Base-by-base conservation (phyloP, 2,329 filamentous ascomycete genomes). In the Penicillium brasilianum region DNA sequence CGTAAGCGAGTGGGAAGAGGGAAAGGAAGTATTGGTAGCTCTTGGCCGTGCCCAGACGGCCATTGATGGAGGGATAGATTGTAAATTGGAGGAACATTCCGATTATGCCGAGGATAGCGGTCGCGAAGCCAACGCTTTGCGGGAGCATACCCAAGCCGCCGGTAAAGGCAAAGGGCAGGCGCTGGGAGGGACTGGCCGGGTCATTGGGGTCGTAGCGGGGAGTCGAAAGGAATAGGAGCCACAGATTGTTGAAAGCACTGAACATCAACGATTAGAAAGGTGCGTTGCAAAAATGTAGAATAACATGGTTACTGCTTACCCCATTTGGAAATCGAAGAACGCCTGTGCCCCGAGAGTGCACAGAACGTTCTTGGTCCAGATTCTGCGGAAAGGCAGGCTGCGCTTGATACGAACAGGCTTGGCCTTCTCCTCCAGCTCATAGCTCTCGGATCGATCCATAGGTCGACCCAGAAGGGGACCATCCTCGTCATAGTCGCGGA, bases 211-310 rank as follows among this genome's bases (percentile, higher is more conserved):
- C 75, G 57, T 77, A 87, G 8, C 89, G 88, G 0, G 89, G 88
- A 0, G 90, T 91, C 0, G 90, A 92, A 48, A 93, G 84, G 77
- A 93, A 93, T 50, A 92, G 84, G 53, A 90, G 88, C 88, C 89
- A 92, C 22, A 93, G 83, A 18, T 88, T 88, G 72, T 91, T 89
- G 79, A 92, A 93, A 30, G 89, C 89, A 63, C 77, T 56, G 32
- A 13, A 30, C 14, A 6, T 20, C 48, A 11, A n/a, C 5, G 3
- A 7, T 53, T 53, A 41, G 20, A 5, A 36, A 2, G 11, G 20
- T 13, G 7, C 1, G 11, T 9, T 25, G 2, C 8, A 37, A 7
- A 14, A 0, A 20, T 11, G 10, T 1, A 16, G 8, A 30, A 30
- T 1, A 20, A 4, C 8, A n/a, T 8, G 4, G 13, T 20, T 25